Evolutionary conservation across 148 eudicot species (phyloP).

Genomic region (Bassia scoparia): DNA sequence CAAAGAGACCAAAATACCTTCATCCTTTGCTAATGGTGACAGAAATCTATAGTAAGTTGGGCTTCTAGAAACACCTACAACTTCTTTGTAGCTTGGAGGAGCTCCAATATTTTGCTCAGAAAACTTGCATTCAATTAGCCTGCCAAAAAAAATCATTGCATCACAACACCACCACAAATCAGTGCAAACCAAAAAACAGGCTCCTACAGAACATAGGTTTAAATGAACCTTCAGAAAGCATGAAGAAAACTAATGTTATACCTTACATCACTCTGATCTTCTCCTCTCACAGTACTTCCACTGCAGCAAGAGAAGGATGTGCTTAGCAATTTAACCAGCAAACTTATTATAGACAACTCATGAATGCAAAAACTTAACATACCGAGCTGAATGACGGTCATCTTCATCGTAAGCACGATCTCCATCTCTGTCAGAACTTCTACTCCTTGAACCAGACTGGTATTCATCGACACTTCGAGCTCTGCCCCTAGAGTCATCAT

Average conservation of each 20-base stretch:
- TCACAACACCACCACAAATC: background rate
- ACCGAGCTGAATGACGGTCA: slow-evolving; percentile 82
- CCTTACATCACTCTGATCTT: slow-evolving; percentile 74
- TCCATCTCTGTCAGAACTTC: slow-evolving; percentile 75
- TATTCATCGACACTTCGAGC: slow-evolving; percentile 57
- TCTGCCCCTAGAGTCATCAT: slow-evolving; percentile 74
- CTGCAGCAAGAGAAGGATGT: slow-evolving; percentile 40
- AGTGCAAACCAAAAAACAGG: background rate
- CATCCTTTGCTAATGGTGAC: too few relatives aligned
- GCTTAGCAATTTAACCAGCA: slow-evolving; percentile 19
- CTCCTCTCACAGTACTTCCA: slow-evolving; percentile 64
- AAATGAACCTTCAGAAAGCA: background rate
- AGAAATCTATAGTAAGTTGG: too few relatives aligned
- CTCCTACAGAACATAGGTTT: too few relatives aligned
- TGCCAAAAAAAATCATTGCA: slow-evolving; percentile 17
- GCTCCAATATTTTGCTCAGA: slow-evolving; percentile 72
- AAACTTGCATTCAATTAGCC: slow-evolving; percentile 53
- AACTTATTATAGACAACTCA: background rate
- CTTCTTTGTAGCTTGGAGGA: slow-evolving; percentile 94
- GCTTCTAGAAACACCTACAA: slow-evolving; percentile 63
- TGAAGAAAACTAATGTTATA: slow-evolving; percentile 19
- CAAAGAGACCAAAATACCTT: too few relatives aligned
- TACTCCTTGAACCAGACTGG: slow-evolving; percentile 64
- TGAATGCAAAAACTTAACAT: background rate
- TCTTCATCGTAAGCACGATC: slow-evolving; percentile 72